phyloP scores from a whole-genome alignment of 345 rosid species.

The Viola odorata region DNA sequence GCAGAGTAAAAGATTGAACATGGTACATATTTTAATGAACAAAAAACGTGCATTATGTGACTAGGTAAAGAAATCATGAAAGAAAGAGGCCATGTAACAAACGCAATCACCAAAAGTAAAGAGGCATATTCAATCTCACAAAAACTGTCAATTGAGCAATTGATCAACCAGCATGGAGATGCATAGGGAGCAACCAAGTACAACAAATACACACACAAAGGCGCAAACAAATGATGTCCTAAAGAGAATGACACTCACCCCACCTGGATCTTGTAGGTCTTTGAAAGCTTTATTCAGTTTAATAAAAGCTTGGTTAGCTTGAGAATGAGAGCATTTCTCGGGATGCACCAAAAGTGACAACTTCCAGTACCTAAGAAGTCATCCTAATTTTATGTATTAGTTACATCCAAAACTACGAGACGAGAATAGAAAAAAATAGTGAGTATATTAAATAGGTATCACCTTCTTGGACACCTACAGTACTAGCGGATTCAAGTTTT shows the following conservation, averaged over 20 bases:
- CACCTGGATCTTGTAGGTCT: constrained; percentile 89
- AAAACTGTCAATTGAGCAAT: too few relatives aligned
- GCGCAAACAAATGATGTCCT: background rate
- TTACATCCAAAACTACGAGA: background rate
- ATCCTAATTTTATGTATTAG: background rate
- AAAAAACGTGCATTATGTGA: constrained; percentile 1
- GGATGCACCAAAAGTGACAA: constrained; percentile 93
- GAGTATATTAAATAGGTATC: too few relatives aligned
- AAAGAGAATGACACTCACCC: constrained; percentile 32
- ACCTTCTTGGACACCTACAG: too few relatives aligned
- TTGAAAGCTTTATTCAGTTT: constrained; percentile 81
- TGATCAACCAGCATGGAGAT: too few relatives aligned
- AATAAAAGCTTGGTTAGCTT: constrained; percentile 83
- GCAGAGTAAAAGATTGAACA: too few relatives aligned
- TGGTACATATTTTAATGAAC: background rate
- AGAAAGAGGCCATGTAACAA: background rate
- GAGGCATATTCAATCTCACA: background rate
- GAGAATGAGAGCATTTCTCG: constrained; percentile 96
- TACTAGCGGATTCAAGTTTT: too few relatives aligned
- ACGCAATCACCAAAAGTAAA: background rate
- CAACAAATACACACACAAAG: background rate
- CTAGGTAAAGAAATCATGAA: too few relatives aligned
- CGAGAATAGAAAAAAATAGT: background rate
- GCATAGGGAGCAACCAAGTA: background rate
- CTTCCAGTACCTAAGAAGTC: constrained; percentile 71